These are phyloP conservation scores for Venturia aucupariae DNA, from an alignment of 2,329 filamentous ascomycete genomes.

Conservation along the genomic window DNA sequence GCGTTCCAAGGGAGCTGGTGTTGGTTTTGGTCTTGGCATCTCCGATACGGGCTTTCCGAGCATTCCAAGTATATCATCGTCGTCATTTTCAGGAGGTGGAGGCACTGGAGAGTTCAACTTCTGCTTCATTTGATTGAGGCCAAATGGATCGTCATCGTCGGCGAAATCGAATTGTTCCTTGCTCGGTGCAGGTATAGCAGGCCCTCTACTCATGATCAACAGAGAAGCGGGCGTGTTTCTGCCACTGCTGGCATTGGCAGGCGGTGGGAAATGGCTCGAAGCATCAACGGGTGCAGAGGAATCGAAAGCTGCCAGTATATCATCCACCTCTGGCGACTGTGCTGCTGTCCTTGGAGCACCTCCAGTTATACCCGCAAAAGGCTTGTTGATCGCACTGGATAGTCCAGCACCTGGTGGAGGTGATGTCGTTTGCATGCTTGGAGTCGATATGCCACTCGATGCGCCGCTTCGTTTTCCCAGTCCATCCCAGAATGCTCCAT, in stretches of 20 bases:
- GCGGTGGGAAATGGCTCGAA: conserved; percentile 49
- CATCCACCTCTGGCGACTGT: conserved; percentile 39
- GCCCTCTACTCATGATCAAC: background rate
- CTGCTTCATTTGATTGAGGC: conserved; percentile 55
- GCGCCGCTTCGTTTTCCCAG: conserved; percentile 45
- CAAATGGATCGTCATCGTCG: conserved; percentile 74
- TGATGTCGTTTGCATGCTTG: conserved; percentile 24
- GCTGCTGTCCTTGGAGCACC: conserved; percentile 18
- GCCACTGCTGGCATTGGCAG: conserved; percentile 28
- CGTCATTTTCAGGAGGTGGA: conserved; percentile 30
- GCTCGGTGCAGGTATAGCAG: background rate
- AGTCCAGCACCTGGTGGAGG: conserved; percentile 26
- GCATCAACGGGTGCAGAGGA: conserved; percentile 49
- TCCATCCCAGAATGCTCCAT: conserved; percentile 65
- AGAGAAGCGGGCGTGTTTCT: conserved; percentile 30
- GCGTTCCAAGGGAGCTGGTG: conserved; percentile 13
- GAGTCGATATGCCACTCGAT: conserved; percentile 24
- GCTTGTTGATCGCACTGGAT: conserved; percentile 30
- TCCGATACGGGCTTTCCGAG: conserved; percentile 51
- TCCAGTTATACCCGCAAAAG: conserved; percentile 26
- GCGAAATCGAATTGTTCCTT: background rate
- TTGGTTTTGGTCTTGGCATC: conserved; percentile 30
- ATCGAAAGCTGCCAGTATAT: conserved; percentile 54
- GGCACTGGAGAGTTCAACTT: conserved; percentile 21
- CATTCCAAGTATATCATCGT: conserved; percentile 56